Base-by-base conservation (phyloP, 202 grass and related monocot species). In the Panicum hallii region DNA sequence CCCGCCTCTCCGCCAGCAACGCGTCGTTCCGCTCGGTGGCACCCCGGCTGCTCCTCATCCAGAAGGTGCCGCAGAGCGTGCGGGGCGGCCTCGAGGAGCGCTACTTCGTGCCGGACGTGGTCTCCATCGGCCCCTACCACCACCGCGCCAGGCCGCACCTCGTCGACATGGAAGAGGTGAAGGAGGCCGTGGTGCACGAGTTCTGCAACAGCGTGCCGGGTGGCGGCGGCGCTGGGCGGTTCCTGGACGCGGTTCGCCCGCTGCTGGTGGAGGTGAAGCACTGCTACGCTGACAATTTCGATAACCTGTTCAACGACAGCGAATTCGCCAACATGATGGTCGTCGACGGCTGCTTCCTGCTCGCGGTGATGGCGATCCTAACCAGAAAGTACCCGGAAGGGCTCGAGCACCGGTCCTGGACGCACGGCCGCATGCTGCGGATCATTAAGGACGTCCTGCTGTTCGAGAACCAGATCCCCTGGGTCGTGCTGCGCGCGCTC, bases 391-490 rank as follows among this genome's bases (percentile, higher is more conserved):
- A 78, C 75, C 69, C 69, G 0, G 0, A 0, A 0, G 15, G 3
- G 14, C 57, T 46, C 7, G 75, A 78, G 42, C 57, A 48, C 75
- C 34, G 42, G 11, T 63, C 75, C 2, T 63, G 75, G 75, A 78
- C 75, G 43, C 57, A 16, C 57, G 75, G 75, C 7, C 75, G 75
- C 5, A 63, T 78, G 75, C 57, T 78, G 14, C 75, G 57, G 14
- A 78, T 78, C 75, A 63, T 78, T 57, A 63, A 63, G 22, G 75
- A 78, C 57, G 47, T 78, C 22, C 41, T 78, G 42, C 57, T 78
- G 56, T 77, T 77, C 7, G 56, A 78, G 75, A 78, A 78, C 41
- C 75, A 78, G 57, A 47, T 64, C 42, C 60, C 60, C 1, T 79
- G 60, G 76, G 3, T 2, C 26, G 44, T 79, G 22, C 1, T 64